Percentiles rank a stretch among this genome's conserved stretches.
These are phyloP conservation scores for Pythium utonaiense DNA, from an alignment of 352 stramenopile species.

Conservation along the genomic window DNA sequence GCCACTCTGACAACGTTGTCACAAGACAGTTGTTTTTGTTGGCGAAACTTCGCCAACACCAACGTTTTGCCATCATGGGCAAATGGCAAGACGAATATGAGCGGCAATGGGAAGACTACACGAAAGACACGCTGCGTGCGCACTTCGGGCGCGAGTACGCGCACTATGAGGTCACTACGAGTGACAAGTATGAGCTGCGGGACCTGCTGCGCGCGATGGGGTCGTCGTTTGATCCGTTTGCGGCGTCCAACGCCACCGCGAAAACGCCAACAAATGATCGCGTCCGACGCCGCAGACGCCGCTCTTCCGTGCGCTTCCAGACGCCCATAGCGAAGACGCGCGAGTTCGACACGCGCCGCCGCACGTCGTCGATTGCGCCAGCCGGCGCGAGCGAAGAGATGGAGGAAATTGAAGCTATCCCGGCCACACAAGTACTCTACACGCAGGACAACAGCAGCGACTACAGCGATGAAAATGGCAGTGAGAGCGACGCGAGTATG, in stretches of 20 bases:
- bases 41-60: neutral
- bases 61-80: slow-evolving; percentile 19
- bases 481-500: slow-evolving; percentile 28
- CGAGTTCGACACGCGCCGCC: neutral
- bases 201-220: slow-evolving; percentile 32
- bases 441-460: slow-evolving; percentile 10
- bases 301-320: slow-evolving; percentile 24
- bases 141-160: slow-evolving; percentile 32
- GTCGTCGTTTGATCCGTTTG: slow-evolving; percentile 19
- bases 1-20: neutral
- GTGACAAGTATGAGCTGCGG: slow-evolving; percentile 38
- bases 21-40: slow-evolving; percentile 3
- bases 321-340: slow-evolving; percentile 4
- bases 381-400: neutral
- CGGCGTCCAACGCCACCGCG: neutral
- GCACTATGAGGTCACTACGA: slow-evolving; percentile 25
- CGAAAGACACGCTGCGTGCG: slow-evolving; percentile 29
- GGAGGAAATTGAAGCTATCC: neutral
- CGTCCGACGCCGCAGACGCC: neutral
- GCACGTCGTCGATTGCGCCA: neutral
- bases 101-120: slow-evolving; percentile 49
- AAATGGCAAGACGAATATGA: slow-evolving; percentile 67
- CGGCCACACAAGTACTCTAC: slow-evolving; percentile 20
- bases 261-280: neutral
- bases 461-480: slow-evolving; percentile 3